phyloP scores from a whole-genome alignment of 73 alveolate species.

The Uronychia setigera region DNA sequence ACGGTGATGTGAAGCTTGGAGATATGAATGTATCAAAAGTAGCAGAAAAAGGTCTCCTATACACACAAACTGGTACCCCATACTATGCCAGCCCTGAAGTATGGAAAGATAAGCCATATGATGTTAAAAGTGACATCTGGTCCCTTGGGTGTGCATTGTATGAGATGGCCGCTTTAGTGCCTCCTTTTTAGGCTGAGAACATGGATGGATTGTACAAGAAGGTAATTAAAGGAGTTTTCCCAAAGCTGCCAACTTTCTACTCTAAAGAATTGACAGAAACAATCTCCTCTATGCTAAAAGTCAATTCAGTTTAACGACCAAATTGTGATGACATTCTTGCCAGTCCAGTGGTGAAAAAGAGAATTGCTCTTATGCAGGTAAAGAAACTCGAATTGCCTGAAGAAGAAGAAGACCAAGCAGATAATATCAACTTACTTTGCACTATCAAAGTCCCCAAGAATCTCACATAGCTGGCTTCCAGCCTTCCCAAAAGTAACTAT shows the following conservation, averaged over 20 bases:
- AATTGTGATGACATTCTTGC: slow-evolving; percentile 51
- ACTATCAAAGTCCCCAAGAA: slow-evolving; percentile 59
- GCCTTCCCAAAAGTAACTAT: slow-evolving; percentile 48
- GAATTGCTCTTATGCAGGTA: slow-evolving; percentile 7
- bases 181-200: slow-evolving; percentile 73
- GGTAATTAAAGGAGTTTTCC: slow-evolving; percentile 66
- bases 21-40: slow-evolving; percentile 81
- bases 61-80: slow-evolving; percentile 68
- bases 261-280: slow-evolving; percentile 35
- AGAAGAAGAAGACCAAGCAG: slow-evolving; percentile 3
- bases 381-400: neutral
- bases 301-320: slow-evolving; percentile 37
- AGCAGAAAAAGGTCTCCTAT: slow-evolving; percentile 74
- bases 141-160: slow-evolving; percentile 73
- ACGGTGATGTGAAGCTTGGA: slow-evolving; percentile 76
- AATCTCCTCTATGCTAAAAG: slow-evolving; percentile 46
- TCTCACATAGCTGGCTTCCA: slow-evolving; percentile 23
- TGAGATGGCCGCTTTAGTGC: slow-evolving; percentile 73
- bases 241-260: slow-evolving; percentile 45
- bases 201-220: slow-evolving; percentile 60
- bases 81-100: slow-evolving; percentile 81
- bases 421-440: slow-evolving; percentile 15
- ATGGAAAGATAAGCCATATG: slow-evolving; percentile 72
- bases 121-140: slow-evolving; percentile 69
- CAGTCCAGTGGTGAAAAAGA: slow-evolving; percentile 42